A percentile compares a stretch with the other conserved stretches of the same genome.
Evolutionary conservation across 129 eudicot genomes (phyloP).

Genomic region (Chrysanthemum seticuspe): DNA sequence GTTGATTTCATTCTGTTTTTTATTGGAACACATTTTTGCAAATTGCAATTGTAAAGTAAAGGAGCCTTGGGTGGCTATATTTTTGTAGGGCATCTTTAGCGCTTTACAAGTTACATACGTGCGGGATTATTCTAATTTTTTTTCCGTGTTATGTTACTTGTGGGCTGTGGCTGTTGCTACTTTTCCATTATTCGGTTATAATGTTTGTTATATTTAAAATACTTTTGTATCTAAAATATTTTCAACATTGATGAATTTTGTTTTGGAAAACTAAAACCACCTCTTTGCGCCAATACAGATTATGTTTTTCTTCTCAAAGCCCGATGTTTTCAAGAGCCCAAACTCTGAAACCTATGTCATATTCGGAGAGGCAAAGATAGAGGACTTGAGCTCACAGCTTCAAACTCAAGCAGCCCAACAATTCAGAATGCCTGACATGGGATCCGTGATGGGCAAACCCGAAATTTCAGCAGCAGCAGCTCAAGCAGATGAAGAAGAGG

Average conservation of each 20-base stretch:
- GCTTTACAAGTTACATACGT: too few relatives aligned
- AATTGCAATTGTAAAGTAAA: too few relatives aligned
- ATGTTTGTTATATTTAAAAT: not conserved
- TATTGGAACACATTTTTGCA: too few relatives aligned
- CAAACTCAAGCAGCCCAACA: slow-evolving; percentile 94
- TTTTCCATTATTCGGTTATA: too few relatives aligned
- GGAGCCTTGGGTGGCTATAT: too few relatives aligned
- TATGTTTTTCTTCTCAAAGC: slow-evolving; percentile 83
- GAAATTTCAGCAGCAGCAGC: slow-evolving; percentile 50
- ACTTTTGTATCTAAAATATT: too few relatives aligned
- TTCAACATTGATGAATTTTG: too few relatives aligned
- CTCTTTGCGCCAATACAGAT: slow-evolving; percentile 41
- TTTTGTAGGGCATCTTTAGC: too few relatives aligned
- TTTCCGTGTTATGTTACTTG: too few relatives aligned
- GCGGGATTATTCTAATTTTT: too few relatives aligned
- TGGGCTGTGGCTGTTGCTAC: too few relatives aligned
- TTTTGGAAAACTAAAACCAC: not conserved
- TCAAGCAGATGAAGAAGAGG: slow-evolving; percentile 74
- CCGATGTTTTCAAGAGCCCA: slow-evolving; percentile 93
- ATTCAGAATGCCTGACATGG: slow-evolving; percentile 79
- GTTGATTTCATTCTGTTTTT: too few relatives aligned
- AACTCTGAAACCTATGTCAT: slow-evolving; percentile 82
- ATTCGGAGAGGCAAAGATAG: slow-evolving; percentile 91
- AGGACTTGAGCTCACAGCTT: slow-evolving; percentile 85
- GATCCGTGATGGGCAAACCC: slow-evolving; percentile 59